These are phyloP conservation scores for Smallanthus sonchifolius DNA, from an alignment of 129 eudicot species.

Conservation along the genomic window DNA sequence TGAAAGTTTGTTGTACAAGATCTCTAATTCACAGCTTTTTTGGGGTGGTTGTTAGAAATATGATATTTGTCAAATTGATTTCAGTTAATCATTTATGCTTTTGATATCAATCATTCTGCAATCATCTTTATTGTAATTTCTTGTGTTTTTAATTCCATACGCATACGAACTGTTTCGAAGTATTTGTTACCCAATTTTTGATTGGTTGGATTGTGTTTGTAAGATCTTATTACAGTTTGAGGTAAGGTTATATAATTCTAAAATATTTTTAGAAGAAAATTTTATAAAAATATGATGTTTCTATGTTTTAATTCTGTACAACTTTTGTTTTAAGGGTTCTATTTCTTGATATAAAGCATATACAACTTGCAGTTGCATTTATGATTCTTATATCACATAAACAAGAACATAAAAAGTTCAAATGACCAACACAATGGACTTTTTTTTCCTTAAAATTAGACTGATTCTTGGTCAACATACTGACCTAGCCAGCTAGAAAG, in stretches of 20 bases:
- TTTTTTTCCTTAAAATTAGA: not conserved
- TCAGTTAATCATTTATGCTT: not conserved
- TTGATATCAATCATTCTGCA: not conserved
- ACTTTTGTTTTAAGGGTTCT: not conserved
- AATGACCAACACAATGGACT: not conserved
- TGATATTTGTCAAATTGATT: not conserved
- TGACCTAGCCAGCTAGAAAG: not conserved
- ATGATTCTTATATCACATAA: not conserved
- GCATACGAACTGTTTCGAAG: not conserved
- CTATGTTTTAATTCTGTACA: not conserved
- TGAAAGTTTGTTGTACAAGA: constrained; percentile 28
- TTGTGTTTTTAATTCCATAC: not conserved
- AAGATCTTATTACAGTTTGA: not conserved
- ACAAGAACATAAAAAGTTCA: not conserved
- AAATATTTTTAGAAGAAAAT: not conserved
- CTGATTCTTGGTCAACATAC: constrained; percentile 1
- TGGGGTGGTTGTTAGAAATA: not conserved
- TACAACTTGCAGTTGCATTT: not conserved
- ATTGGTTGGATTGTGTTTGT: not conserved
- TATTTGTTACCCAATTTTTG: not conserved
- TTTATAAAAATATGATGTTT: not conserved
- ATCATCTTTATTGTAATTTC: not conserved
- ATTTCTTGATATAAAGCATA: not conserved
- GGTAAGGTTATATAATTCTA: not conserved
- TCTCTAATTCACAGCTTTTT: not conserved